These are phyloP conservation scores for Bolboschoenus planiculmis DNA, from an alignment of 176 grass and related monocot species.

Conservation along the genomic window DNA sequence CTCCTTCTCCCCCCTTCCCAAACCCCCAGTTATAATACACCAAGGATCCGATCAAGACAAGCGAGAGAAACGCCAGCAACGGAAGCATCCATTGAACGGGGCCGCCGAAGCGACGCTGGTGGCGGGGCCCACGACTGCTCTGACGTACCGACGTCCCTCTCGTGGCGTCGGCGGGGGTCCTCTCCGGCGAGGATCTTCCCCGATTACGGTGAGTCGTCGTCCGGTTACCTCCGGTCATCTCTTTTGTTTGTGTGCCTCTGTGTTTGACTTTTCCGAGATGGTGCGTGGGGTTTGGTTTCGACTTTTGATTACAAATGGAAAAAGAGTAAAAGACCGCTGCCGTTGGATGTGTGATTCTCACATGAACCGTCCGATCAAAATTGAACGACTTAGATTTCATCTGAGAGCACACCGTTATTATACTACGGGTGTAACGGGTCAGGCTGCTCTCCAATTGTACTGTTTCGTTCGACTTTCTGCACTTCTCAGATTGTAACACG, in stretches of 20 bases:
- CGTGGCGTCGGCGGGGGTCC: background rate
- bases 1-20: background rate
- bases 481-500: no score
- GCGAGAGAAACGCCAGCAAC: background rate
- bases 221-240: constrained; percentile 3
- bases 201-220: constrained; percentile 4
- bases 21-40: constrained; percentile 7
- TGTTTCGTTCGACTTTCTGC: no score
- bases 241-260: background rate
- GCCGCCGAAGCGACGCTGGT: background rate
- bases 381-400: no score
- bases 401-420: no score
- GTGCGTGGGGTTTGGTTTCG: background rate
- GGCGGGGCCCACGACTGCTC: background rate
- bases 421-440: no score
- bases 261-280: background rate
- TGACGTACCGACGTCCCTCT: background rate
- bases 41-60: constrained; percentile 14
- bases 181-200: background rate
- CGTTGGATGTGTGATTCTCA: background rate
- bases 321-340: background rate
- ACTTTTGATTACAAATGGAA: background rate
- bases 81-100: background rate
- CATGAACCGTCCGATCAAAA: background rate
- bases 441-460: no score